Base-by-base conservation (phyloP, 2,329 filamentous ascomycete genomes). In the Sclerotinia sclerotiorum region DNA sequence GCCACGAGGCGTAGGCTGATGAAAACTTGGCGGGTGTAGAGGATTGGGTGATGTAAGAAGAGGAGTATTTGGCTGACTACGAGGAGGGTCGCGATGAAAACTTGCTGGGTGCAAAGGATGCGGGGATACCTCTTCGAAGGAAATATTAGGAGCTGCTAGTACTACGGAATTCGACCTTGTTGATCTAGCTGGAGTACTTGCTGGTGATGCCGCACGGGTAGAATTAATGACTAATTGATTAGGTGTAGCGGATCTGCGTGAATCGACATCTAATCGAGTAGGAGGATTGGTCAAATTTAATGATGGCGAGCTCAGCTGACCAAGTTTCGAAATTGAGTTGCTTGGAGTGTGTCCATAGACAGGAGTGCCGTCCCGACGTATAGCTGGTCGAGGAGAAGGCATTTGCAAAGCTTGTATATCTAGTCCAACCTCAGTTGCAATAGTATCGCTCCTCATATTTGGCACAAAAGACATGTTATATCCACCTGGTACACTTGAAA, bases 1-100 rank as follows among this genome's bases (percentile, higher is more conserved):
- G 19, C 29, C 58, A 11, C 60, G 60, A 51, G 60, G 46, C 1
- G 60, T 62, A 39, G 60, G 60, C 17, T 51, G 46, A 24, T 62
- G 60, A 39, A 62, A 62, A n/a, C 60, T 62, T 3, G 29, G 13
- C 4, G 60, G 46, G 7, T 62, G 46, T 10, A 51, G 17, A 62
- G 46, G 32, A n/a, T 49, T 62, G 1, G n/a, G n/a, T 8, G n/a
- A 2, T 27, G 32, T 4, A 11, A 62, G 11, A 15, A 51, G 15
- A 39, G 46, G 21, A 1, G 29, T 11, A 51, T 62, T 44, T 24
- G 42, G 4, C 17, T 42, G 39, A 15, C 19, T 44, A 17, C 44
- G 10, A 19, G 21, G 58, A 35, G 58, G 17, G 15, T 61, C 60
- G 24, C 5, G 29, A 21, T 39, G n/a, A 51, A 62, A 51, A 17